phyloP scores from a whole-genome alignment of 1,139 yeast species.

The Magnusiomyces suaveolens region DNA sequence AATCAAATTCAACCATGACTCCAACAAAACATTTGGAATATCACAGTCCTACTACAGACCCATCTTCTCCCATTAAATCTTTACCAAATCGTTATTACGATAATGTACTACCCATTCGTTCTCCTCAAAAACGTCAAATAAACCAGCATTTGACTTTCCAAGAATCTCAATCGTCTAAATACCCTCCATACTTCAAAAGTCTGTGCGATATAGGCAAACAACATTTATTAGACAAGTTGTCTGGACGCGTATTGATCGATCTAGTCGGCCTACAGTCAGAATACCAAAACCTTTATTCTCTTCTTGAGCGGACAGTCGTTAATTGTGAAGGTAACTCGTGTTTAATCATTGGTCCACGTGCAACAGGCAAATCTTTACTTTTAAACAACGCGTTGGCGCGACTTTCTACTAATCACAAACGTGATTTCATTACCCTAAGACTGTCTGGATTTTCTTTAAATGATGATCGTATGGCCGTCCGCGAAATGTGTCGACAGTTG shows the following conservation, averaged over 20 bases:
- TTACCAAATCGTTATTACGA: not conserved
- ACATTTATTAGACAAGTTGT: not conserved
- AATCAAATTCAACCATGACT: not conserved
- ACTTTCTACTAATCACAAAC: slow-evolving; percentile 35
- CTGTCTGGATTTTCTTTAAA: slow-evolving; percentile 64
- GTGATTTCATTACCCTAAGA: slow-evolving; percentile 48
- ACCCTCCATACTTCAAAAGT: not conserved
- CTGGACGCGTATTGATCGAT: not conserved
- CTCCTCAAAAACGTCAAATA: not conserved
- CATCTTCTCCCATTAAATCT: not conserved
- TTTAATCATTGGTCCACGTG: slow-evolving; percentile 69
- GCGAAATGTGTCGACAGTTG: slow-evolving; percentile 78
- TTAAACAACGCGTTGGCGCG: slow-evolving; percentile 48
- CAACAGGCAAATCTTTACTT: slow-evolving; percentile 63
- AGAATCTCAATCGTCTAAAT: not conserved
- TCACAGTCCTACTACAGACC: not conserved
- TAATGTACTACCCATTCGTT: not conserved
- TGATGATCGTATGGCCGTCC: slow-evolving; percentile 69
- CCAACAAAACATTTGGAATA: not conserved
- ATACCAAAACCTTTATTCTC: slow-evolving; percentile 40
- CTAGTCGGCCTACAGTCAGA: slow-evolving; percentile 26
- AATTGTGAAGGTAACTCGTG: slow-evolving; percentile 76
- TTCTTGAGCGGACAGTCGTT: slow-evolving; percentile 56
- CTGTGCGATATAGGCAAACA: not conserved
- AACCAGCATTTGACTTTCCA: not conserved